A percentile compares a stretch with the other conserved stretches of the same genome.
These are phyloP conservation scores for Malania oleifera DNA, from an alignment of 164 flowering plant species.

Conservation along the genomic window DNA sequence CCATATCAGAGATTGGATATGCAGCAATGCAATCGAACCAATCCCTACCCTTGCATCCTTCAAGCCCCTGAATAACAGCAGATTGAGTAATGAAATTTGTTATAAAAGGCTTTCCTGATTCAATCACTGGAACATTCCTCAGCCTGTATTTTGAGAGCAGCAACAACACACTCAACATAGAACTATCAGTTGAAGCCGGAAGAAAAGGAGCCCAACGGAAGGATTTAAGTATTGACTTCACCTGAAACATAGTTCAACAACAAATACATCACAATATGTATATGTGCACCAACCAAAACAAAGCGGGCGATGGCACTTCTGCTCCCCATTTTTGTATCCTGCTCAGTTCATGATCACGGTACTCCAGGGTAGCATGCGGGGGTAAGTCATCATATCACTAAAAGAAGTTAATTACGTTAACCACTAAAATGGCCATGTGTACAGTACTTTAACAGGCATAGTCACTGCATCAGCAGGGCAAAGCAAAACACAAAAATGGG, in stretches of 20 bases:
- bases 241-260: constrained; percentile 41
- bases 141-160: constrained; percentile 80
- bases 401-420: too few species aligned
- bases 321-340: too few species aligned
- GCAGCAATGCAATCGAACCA: constrained; percentile 80
- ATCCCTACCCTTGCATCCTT: constrained; percentile 76
- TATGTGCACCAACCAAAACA: too few species aligned
- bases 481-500: background rate
- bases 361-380: too few species aligned
- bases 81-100: constrained; percentile 89
- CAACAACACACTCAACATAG: constrained; percentile 76
- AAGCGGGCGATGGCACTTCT: too few species aligned
- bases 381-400: too few species aligned
- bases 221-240: constrained; percentile 56
- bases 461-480: too few species aligned
- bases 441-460: too few species aligned
- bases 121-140: constrained; percentile 82
- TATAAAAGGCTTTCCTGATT: constrained; percentile 54
- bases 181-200: constrained; percentile 67
- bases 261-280: background rate
- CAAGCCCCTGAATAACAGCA: constrained; percentile 75
- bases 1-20: constrained; percentile 62
- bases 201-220: constrained; percentile 83
- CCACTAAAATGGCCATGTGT: too few species aligned
- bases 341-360: too few species aligned